Base-by-base conservation (phyloP, 2,329 filamentous ascomycete genomes). In the Diaporthe ampelina region DNA sequence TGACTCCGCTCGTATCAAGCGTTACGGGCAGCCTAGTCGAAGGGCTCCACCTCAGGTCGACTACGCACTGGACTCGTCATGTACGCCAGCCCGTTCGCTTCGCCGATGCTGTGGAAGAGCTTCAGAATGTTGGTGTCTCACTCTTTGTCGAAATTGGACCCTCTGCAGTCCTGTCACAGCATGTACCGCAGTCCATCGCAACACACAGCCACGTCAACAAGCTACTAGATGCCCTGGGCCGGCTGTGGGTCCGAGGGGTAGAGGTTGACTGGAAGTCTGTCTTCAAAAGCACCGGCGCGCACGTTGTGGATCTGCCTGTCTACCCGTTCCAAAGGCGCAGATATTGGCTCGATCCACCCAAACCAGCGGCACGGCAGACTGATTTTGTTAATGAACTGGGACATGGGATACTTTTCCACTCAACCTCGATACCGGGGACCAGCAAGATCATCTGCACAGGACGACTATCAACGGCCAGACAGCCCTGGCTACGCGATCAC, bases 61-160 rank as follows among this genome's bases (percentile, higher is more conserved):
- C 57, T 5, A 19, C 2, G 17, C 48, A 72, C 24, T 72, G 70
- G 70, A 37, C 13, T 5, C 45, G 45, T 24, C 70, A 72, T 40
- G 58, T 72, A 21, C 11, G 43, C n/a, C 56, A 61, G n/a, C 32
- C 70, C 10, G 70, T 72, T 13, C 70, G 57, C 58, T 72, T 72
- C 21, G 24, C 35, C 2, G 70, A 72, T 3, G 70, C 70, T 15
- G 29, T 72, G 3, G 17, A 32, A 4, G 11, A 32, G 29, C 56
- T 72, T 13, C n/a, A 45, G 6, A 63, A 29, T 0, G 57, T 35
- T 9, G 70, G 58, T 1, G 35, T 45, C n/a, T 37, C 70, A 2
- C 37, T 29, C 7, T 67, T 72, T 11, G 7, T 72, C 7, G 70
- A 72, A 35, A 21, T 72, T 21, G 70, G 70, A 5, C 58, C 70